Evolutionary conservation across 1,284 basidiomycete genomes (phyloP), one percentile per base, ranked within the genome.

Genomic region (Austroboletus novae-zelandiae): DNA sequence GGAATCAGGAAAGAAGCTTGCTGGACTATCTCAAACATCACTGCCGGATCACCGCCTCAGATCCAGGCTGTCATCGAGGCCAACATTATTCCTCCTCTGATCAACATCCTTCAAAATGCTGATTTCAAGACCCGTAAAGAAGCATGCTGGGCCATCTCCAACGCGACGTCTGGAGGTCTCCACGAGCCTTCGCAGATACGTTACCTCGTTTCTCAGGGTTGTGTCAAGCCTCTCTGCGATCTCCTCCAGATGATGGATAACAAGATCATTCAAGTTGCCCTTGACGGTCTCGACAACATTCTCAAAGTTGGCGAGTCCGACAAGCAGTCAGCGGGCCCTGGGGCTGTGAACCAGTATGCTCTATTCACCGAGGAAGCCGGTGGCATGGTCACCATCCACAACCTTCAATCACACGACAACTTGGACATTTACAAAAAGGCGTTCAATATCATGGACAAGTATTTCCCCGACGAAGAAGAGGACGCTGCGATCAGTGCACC

Each of bases 61-160:
- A 99, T 99, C 62, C 96, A 98, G 72, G 79, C 93, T 35, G 83
- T 91, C 50, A 84, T 91, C 54, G 88, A 91, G 57, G 89, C 89
- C 48, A 90, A 90, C 74, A 95, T 99, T 65, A 89, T 99, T 56
- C 94, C 97, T 51, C 97, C 97, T 54, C 84, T 99, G 54, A 96
- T 99, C 79, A 96, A 98, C 76, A 98, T 99, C 61, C 87, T 99
- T 52, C 87, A 89, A 69, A 89, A 97, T 64, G 97, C 94, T 52
- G 97, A 99, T 74, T 98, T 98, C 81, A 98, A 98, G 79, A 98
- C 97, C 44, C 89, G 93, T 72, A 99, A 99, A 76, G 97, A 99
- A 72, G 97, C 97, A 5, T 99, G 95, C 77, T 99, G 97, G 97
- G 97, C 97, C 15, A 94, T 99, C 64, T 98, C 94, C 43, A 99